A percentile compares a stretch with the other conserved stretches of the same genome.
Evolutionary conservation across 805 yeast genomes (phyloP).

Genomic region (Metschnikowia kunwiensis): DNA sequence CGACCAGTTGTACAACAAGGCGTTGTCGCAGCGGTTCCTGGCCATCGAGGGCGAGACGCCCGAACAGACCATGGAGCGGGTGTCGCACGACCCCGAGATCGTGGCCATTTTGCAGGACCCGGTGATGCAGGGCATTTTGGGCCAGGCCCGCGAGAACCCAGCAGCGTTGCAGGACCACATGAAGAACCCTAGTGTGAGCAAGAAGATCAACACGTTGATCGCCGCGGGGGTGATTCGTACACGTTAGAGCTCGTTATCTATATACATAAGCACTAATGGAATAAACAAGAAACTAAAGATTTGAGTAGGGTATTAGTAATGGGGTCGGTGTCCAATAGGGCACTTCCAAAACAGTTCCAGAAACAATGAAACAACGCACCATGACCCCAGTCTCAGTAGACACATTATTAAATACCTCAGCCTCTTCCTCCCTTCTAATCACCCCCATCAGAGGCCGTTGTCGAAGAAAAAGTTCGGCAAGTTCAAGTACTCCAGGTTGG

Average conservation of each 20-base stretch:
- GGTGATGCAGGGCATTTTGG: conserved; percentile 90
- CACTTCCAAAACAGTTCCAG: too few relatives aligned
- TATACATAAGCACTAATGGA: too few relatives aligned
- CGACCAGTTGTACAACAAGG: conserved; percentile 76
- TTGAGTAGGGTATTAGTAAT: too few relatives aligned
- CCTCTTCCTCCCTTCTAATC: too few relatives aligned
- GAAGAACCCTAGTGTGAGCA: conserved; percentile 90
- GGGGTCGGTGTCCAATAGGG: too few relatives aligned
- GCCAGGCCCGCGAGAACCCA: conserved; percentile 92
- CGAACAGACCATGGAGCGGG: conserved; percentile 90
- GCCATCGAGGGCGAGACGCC: conserved; percentile 86
- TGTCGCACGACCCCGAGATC: conserved; percentile 90
- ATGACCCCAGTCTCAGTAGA: too few relatives aligned
- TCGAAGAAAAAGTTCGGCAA: conserved; percentile 41
- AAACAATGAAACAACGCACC: too few relatives aligned
- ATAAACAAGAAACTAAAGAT: too few relatives aligned
- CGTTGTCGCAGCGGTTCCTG: conserved; percentile 74
- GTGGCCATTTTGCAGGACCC: conserved; percentile 88
- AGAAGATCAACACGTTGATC: conserved; percentile 82
- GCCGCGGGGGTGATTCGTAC: conserved; percentile 98
- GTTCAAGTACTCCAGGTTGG: conserved; percentile 8
- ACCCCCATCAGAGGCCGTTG: conserved; percentile 24
- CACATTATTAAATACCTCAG: too few relatives aligned
- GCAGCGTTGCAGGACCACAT: conserved; percentile 97
- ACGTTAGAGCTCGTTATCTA: too few relatives aligned